phyloP scores from a whole-genome alignment of 2,329 filamentous ascomycete genomes.

The Mycosphaerella sp. region DNA sequence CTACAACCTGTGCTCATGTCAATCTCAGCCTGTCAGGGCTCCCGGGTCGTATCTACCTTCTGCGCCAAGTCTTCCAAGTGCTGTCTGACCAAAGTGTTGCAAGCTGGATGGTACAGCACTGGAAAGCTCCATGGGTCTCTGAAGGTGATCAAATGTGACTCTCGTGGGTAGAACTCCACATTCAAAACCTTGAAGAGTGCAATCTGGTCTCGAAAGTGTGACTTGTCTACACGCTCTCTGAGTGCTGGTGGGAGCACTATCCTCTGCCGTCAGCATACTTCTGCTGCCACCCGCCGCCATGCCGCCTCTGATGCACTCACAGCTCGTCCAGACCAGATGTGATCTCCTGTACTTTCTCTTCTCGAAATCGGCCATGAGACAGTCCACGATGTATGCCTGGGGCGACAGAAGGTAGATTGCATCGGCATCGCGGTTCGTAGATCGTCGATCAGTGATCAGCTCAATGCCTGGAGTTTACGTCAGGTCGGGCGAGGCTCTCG shows the following conservation, averaged over 20 bases:
- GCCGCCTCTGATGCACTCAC: constrained; percentile 38
- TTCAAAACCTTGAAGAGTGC: constrained; percentile 76
- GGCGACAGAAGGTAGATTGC: constrained; percentile 89
- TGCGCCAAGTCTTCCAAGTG: constrained; percentile 83
- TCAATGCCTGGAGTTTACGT: constrained; percentile 67
- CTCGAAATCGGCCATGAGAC: constrained; percentile 87
- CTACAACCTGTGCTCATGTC: constrained; percentile 57
- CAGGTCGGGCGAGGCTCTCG: constrained; percentile 20
- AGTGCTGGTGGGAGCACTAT: constrained; percentile 63
- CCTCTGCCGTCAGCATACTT: constrained; percentile 6
- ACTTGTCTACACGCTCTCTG: constrained; percentile 68
- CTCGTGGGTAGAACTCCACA: constrained; percentile 82
- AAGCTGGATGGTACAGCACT: constrained; percentile 81
- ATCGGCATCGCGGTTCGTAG: constrained; percentile 82
- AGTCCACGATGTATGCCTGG: constrained; percentile 82
- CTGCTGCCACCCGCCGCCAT: neutral
- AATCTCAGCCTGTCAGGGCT: neutral
- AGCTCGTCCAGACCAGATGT: constrained; percentile 78
- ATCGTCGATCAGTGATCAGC: constrained; percentile 79
- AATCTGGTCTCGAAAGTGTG: constrained; percentile 65
- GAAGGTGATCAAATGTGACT: constrained; percentile 87
- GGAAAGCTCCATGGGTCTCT: constrained; percentile 95
- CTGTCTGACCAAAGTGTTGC: constrained; percentile 72
- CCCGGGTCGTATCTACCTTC: constrained; percentile 55
- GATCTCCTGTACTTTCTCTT: constrained; percentile 70